Percentiles rank a stretch among this genome's conserved stretches.
These are phyloP conservation scores for Torrubiella hemipterigena DNA, from an alignment of 2,329 filamentous ascomycete species.

Conservation along the genomic window DNA sequence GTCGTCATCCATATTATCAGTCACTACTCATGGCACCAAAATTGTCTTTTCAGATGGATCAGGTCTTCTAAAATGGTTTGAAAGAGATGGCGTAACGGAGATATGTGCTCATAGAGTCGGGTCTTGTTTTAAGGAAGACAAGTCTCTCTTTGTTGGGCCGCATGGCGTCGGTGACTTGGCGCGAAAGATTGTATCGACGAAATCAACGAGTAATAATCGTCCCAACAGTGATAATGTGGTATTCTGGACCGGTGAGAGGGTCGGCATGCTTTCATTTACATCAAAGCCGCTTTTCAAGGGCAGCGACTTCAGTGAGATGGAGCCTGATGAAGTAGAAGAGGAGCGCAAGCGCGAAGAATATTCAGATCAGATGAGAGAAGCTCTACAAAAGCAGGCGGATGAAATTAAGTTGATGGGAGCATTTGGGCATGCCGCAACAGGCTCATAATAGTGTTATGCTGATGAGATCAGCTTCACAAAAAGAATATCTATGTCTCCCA, in stretches of 20 bases:
- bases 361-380: constrained; percentile 58
- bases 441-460: too few species aligned
- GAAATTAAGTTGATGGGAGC: constrained; percentile 62
- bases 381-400: constrained; percentile 65
- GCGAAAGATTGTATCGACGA: constrained; percentile 62
- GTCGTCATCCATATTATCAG: constrained; percentile 67
- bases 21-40: constrained; percentile 68
- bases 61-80: constrained; percentile 81
- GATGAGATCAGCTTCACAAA: too few species aligned
- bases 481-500: too few species aligned
- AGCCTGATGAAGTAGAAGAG: constrained; percentile 32
- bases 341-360: constrained; percentile 50
- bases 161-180: constrained; percentile 58
- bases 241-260: constrained; percentile 77
- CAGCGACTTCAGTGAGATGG: constrained; percentile 38
- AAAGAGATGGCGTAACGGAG: constrained; percentile 64
- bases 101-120: constrained; percentile 43
- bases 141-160: constrained; percentile 39
- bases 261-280: constrained; percentile 61
- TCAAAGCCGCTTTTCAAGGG: constrained; percentile 33
- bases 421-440: constrained; percentile 25
- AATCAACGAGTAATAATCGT: constrained; percentile 18
- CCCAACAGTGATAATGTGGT: constrained; percentile 56
- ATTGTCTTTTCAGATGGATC: constrained; percentile 77
- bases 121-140: constrained; percentile 34